phyloP scores from a whole-genome alignment of 352 stramenopile species.

The Phytopythium litorale region DNA sequence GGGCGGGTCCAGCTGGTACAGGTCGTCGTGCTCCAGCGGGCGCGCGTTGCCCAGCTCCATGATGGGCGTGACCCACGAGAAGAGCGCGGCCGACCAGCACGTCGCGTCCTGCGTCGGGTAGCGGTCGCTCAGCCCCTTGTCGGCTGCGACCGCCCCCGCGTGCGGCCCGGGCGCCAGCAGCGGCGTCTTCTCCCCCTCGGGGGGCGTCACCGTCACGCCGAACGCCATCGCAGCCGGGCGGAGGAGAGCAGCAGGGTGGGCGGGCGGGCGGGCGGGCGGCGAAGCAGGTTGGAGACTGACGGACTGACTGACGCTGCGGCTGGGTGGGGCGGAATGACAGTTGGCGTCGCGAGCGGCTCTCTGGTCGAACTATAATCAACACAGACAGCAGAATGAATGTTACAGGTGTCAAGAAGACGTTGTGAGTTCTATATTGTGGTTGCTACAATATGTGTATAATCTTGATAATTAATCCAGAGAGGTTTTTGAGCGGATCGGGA shows the following conservation, averaged over 20 bases:
- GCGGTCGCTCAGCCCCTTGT: conserved; percentile 49
- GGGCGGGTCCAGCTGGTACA: conserved; percentile 77
- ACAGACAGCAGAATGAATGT: no score
- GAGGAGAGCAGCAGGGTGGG: not conserved
- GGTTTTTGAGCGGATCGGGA: no score
- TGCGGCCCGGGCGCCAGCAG: conserved; percentile 54
- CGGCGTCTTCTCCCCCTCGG: conserved; percentile 40
- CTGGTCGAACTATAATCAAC: no score
- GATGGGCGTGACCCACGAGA: conserved; percentile 86
- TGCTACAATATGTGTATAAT: no score
- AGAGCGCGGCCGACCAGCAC: conserved; percentile 63
- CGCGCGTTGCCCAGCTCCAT: conserved; percentile 81
- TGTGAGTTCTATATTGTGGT: no score
- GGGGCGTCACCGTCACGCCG: conserved; percentile 1
- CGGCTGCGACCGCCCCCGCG: conserved; percentile 42
- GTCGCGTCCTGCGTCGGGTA: conserved; percentile 52
- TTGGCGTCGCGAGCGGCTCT: no score
- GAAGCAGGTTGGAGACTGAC: not conserved
- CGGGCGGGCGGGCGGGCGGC: not conserved
- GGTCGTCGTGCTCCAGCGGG: conserved; percentile 73
- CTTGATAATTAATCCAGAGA: no score
- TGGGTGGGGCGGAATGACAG: no score
- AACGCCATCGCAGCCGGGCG: not conserved
- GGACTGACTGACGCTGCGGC: no score
- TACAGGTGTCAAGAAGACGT: no score